These are phyloP conservation scores for Apocynum venetum DNA, from an alignment of 257 asterid genomes.

Conservation along the genomic window DNA sequence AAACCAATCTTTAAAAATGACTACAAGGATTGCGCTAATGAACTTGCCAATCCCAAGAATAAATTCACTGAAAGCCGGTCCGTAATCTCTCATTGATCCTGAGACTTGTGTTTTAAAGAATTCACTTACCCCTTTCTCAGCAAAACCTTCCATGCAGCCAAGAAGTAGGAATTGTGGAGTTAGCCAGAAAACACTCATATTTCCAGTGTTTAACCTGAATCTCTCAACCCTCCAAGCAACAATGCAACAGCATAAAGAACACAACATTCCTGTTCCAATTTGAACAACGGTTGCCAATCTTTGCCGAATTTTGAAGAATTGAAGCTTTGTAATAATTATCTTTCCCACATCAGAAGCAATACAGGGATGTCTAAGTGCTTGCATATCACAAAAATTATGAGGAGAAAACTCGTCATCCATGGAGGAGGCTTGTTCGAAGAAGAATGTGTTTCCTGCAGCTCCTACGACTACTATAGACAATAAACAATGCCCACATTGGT, in stretches of 20 bases:
- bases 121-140: background rate
- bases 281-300: background rate
- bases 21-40: no score
- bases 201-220: background rate
- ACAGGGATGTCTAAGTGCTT: no score
- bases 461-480: no score
- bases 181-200: slow-evolving; percentile 2
- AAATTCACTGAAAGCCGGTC: no score
- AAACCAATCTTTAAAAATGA: no score
- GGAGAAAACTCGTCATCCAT: background rate
- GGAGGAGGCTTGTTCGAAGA: slow-evolving; percentile 14
- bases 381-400: background rate
- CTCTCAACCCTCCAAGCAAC: slow-evolving; percentile 11
- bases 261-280: slow-evolving; percentile 13
- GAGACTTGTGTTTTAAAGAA: background rate
- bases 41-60: background rate
- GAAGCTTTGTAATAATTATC: background rate
- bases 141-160: no score
- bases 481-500: no score
- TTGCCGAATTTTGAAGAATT: background rate
- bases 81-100: no score
- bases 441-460: background rate
- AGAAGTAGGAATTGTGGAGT: slow-evolving; percentile 8
- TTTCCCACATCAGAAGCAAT: background rate
- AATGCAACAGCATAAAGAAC: slow-evolving; percentile 8